phyloP scores from a whole-genome alignment of 2,329 filamentous ascomycete genomes.

The Epicoccum nigrum region DNA sequence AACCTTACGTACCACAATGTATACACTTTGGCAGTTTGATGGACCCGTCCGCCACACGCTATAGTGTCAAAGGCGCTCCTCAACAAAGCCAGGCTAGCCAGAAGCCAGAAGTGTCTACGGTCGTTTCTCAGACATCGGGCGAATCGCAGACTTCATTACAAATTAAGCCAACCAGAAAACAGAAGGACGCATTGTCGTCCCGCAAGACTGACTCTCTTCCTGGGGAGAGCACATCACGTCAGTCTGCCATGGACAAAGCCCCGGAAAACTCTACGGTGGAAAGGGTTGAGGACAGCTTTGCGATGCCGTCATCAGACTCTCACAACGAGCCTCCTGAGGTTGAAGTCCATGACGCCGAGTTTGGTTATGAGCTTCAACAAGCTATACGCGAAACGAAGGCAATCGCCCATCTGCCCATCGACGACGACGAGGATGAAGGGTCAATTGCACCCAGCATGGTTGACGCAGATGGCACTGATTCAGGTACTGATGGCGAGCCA shows the following conservation, averaged over 20 bases:
- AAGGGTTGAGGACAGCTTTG: conserved; percentile 41
- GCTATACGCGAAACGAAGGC: conserved; percentile 68
- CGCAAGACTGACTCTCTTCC: conserved; percentile 47
- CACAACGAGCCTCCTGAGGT: neutral
- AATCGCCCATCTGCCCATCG: conserved; percentile 61
- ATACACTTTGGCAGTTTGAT: conserved; percentile 48
- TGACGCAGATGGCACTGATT: conserved; percentile 25
- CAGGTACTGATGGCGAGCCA: conserved; percentile 29
- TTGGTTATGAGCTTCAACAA: conserved; percentile 64
- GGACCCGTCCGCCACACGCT: conserved; percentile 65
- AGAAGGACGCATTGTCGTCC: conserved; percentile 45
- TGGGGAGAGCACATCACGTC: conserved; percentile 38
- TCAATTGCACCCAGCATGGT: conserved; percentile 34
- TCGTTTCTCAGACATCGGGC: conserved; percentile 4
- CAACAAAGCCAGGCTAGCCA: conserved; percentile 6
- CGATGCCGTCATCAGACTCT: conserved; percentile 19
- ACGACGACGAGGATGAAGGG: conserved; percentile 47
- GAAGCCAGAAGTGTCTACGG: neutral
- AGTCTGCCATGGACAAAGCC: conserved; percentile 2
- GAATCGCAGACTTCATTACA: conserved; percentile 51
- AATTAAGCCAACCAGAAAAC: conserved; percentile 57
- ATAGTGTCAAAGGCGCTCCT: conserved; percentile 62
- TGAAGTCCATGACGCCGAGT: conserved; percentile 11
- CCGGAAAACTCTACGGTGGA: conserved; percentile 19
- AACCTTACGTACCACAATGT: conserved; percentile 54